Evolutionary conservation across 257 asterid genomes (phyloP), one percentile per base, ranked within the genome.

Genomic region (Scutellaria minor): DNA sequence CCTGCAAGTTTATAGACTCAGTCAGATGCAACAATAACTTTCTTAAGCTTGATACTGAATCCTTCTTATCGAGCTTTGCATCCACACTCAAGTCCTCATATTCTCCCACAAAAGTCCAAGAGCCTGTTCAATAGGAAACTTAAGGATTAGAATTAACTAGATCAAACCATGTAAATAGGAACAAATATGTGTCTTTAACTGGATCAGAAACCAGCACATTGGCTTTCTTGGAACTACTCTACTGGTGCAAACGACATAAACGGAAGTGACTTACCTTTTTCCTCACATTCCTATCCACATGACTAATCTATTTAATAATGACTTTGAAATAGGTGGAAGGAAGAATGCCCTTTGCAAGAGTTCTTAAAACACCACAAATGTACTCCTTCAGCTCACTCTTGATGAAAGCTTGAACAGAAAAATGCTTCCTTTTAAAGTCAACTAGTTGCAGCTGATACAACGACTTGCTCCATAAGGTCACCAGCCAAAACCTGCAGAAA

Each of bases 61-160:
- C 81, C 84, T 78, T 86, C 77, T 85, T 91, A 68, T 72, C 86
- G 66, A 56, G 72, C 81, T 74, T 84, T 46, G 78, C 56, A 68
- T 59, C 73, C 51, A 78, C n/a, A 46, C 73, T 81, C 74, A 79
- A 73, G 77, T 78, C 88, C 85, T 87, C 85, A 90, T 78, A 27
- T 88, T 85, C 75, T 87, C 93, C 59, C 87, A 82, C 55, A 95
- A 79, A 77, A 92, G 85, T 69, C 92, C 88, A 76, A 95, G 96
- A 77, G 97, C 95, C 99, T 95, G 93, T 57, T 71, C 70, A 52
- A 66, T 37, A 78, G 41, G 65, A 68, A 48, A 24, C 44, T 64
- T n/a, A 74, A 54, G 35, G 41, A 64, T 56, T 56, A 72, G 80
- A 64, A 71, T 60, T 18, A 46, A 52, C 42, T 35, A 31, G 8